phyloP scores from a whole-genome alignment of 2,329 filamentous ascomycete genomes.

The Clonostachys sp. region DNA sequence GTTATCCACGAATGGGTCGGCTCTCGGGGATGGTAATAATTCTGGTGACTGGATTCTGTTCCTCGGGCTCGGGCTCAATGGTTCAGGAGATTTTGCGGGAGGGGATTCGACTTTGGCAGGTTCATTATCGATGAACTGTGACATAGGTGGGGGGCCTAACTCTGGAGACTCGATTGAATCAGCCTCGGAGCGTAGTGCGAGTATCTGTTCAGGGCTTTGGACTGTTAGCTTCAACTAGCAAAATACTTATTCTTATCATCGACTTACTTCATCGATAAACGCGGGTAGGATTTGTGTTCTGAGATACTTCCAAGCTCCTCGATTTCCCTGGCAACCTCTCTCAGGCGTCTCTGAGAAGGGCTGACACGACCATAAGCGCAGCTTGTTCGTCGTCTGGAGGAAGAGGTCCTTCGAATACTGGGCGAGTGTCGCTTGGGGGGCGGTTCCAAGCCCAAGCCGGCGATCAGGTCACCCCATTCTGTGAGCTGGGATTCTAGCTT shows the following conservation, averaged over 20 bases:
- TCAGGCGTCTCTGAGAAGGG: slow-evolving; percentile 50
- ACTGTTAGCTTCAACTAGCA: slow-evolving; percentile 16
- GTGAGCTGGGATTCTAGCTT: slow-evolving; percentile 68
- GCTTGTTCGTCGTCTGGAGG: slow-evolving; percentile 31
- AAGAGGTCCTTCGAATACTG: slow-evolving; percentile 27
- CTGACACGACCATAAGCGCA: slow-evolving; percentile 32
- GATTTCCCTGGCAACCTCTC: slow-evolving; percentile 50
- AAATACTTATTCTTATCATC: too few relatives aligned
- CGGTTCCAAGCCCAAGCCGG: slow-evolving; percentile 58
- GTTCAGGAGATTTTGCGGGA: slow-evolving; percentile 4
- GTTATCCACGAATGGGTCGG: slow-evolving; percentile 6
- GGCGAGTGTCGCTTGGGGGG: slow-evolving; percentile 43
- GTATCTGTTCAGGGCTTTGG: slow-evolving; percentile 54
- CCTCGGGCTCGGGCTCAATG: slow-evolving; percentile 11
- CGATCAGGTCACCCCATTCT: slow-evolving; percentile 65
- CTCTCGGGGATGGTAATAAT: slow-evolving; percentile 18
- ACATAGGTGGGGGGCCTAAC: slow-evolving; percentile 59
- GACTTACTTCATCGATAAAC: slow-evolving; percentile 64
- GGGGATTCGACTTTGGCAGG: slow-evolving; percentile 49
- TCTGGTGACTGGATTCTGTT: slow-evolving; percentile 20
- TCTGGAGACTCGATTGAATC: slow-evolving; percentile 60
- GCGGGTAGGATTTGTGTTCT: slow-evolving; percentile 64
- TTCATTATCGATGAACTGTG: slow-evolving; percentile 53
- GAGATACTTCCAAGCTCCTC: slow-evolving; percentile 53
- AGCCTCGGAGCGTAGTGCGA: slow-evolving; percentile 39